Evolutionary conservation across 306 rosid species (phyloP), one percentile per base, ranked within the genome.

Genomic region (Cyamopsis tetragonoloba): DNA sequence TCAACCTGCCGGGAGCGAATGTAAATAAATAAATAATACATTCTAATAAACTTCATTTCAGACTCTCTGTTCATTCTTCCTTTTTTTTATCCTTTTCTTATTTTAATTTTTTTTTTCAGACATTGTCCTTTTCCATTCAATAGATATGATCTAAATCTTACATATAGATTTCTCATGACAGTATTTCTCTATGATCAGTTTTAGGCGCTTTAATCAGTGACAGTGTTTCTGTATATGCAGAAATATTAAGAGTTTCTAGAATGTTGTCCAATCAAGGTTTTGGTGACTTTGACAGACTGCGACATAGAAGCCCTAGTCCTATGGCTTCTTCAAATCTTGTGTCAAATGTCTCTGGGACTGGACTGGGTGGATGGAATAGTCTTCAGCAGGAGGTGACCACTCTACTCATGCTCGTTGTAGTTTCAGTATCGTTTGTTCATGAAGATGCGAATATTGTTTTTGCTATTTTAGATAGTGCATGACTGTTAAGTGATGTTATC

Each of bases 231-330:
- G 34, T 60, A 32, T 61, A 13, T 73, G 88, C 89, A 88, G 95
- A 88, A 75, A 86, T 88, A 60, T 68, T 88, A 68, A 84, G 91
- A 66, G 91, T 83, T 77, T 86, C 91, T 53, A 89, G 89, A 68
- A 83, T 88, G 95, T 78, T 88, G 91, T 83, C 95, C 86, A 88
- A 81, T 80, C 95, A 86, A 78, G 89, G 91, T 72, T 83, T 86
- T 62, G 80, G 95, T 9, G 95, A 88, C 80, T 84, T 88, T 58
- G 95, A 88, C 61, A 81, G 95, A 70, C 81, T 88, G 77, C 87
- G 91, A 79, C 95, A 88, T 73, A 83, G 95, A 86, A 88, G 95
- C 73, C 91, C 95, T 63, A 88, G 95, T 79, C 95, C 95, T 17
- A 83, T 88, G 95, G 83, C 87, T 76, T 88, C 95, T 75, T 81